Conservation (phyloP, 177 flowering plant genomes). For the Vitis hybrid region DNA sequence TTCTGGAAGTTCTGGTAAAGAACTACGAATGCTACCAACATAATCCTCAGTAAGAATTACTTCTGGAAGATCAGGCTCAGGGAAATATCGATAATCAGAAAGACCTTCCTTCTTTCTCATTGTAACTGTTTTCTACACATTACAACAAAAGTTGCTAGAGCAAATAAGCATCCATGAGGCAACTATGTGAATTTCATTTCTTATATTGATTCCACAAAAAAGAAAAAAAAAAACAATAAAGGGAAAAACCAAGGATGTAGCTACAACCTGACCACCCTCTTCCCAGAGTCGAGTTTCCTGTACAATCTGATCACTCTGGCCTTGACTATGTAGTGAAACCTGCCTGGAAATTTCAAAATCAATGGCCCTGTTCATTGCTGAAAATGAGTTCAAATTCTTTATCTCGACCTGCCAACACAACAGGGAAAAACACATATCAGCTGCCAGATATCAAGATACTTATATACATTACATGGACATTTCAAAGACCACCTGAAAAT, state of each 20-base stretch:
- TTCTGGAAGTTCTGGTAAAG: slow-evolving; percentile 93
- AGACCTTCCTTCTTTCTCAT: slow-evolving; percentile 99
- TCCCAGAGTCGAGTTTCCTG: slow-evolving; percentile 99
- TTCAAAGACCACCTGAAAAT: no score
- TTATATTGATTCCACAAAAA: neutral
- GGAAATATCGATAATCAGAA: slow-evolving; percentile 91
- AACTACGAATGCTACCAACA: slow-evolving; percentile 46
- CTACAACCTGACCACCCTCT: slow-evolving; percentile 78
- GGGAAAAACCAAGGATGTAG: neutral
- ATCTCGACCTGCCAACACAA: slow-evolving; percentile 75
- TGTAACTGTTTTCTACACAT: slow-evolving; percentile 69
- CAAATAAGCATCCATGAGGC: neutral
- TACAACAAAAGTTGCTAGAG: slow-evolving; percentile 10
- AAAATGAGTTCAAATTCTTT: slow-evolving; percentile 92
- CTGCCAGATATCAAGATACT: neutral
- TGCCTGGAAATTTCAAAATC: slow-evolving; percentile 90
- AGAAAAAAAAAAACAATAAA: no score
- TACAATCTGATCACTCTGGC: slow-evolving; percentile 68
- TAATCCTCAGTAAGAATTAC: slow-evolving; percentile 62
- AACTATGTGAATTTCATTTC: neutral
- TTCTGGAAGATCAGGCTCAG: slow-evolving; percentile 93
- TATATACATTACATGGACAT: neutral
- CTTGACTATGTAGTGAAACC: slow-evolving; percentile 61
- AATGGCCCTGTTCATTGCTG: slow-evolving; percentile 84
- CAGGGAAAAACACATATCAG: neutral